Evolutionary conservation across 2,329 filamentous ascomycete species (phyloP).

Genomic region (Alternaria arborescens): DNA sequence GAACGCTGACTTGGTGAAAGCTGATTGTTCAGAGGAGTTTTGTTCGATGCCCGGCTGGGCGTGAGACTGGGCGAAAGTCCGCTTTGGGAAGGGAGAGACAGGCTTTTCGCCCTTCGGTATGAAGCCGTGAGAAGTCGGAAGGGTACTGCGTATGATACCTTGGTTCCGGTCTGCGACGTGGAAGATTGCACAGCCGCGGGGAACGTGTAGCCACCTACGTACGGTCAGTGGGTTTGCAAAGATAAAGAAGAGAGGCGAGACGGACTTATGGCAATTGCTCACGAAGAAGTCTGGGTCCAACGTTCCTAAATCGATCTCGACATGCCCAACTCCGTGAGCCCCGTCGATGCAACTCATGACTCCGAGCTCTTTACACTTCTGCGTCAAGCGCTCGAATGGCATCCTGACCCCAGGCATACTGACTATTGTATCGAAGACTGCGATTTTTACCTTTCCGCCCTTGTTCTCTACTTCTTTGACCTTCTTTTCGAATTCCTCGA

Average conservation of each 20-base stretch:
- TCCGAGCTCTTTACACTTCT: conserved; percentile 70
- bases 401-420: conserved; percentile 80
- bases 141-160: conserved; percentile 72
- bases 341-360: conserved; percentile 82
- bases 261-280: conserved; percentile 68
- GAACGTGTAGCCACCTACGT: conserved; percentile 77
- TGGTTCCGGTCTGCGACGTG: conserved; percentile 83
- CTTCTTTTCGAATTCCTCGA: conserved; percentile 67
- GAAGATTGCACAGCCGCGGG: conserved; percentile 81
- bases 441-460: conserved; percentile 72
- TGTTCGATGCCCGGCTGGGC: conserved; percentile 1
- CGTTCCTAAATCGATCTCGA: conserved; percentile 71
- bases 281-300: conserved; percentile 87
- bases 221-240: neutral
- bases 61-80: conserved; percentile 8
- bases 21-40: conserved; percentile 10
- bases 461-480: conserved; percentile 62
- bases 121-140: conserved; percentile 86
- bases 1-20: conserved; percentile 13
- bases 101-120: conserved; percentile 53
- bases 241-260: neutral
- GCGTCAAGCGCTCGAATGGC: conserved; percentile 75
- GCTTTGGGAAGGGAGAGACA: conserved; percentile 51
- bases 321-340: conserved; percentile 84
- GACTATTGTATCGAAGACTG: conserved; percentile 81